A percentile compares a stretch with the other conserved stretches of the same genome.
phyloP scores from a whole-genome alignment of 768 basidiomycete species.

The Phylloporus scabripes region DNA sequence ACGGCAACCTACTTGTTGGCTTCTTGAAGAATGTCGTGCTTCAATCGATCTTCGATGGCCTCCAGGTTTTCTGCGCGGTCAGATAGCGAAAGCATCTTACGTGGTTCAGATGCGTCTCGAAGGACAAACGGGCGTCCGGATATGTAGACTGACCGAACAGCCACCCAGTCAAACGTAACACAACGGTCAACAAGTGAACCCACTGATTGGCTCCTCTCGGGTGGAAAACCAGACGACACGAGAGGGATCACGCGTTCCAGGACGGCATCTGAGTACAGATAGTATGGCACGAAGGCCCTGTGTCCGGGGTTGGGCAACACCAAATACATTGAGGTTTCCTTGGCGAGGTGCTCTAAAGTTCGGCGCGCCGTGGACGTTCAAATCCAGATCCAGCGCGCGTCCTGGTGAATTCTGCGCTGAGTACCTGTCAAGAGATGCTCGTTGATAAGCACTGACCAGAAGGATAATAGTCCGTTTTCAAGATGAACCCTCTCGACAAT shows the following conservation, averaged over 20 bases:
- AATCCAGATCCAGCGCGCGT: constrained; percentile 83
- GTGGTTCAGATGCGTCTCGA: constrained; percentile 79
- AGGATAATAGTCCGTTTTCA: constrained; percentile 91
- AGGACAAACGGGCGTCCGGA: constrained; percentile 91
- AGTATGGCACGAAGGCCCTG: constrained; percentile 89
- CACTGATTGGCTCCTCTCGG: constrained; percentile 91
- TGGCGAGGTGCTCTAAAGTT: constrained; percentile 86
- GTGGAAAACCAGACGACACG: constrained; percentile 96
- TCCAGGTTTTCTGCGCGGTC: constrained; percentile 95
- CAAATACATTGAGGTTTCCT: constrained; percentile 84
- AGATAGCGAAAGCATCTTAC: constrained; percentile 71
- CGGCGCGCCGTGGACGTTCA: constrained; percentile 91
- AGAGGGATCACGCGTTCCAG: constrained; percentile 54
- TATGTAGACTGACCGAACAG: constrained; percentile 56
- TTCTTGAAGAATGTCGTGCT: constrained; percentile 88
- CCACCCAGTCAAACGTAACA: not conserved
- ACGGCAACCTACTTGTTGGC: constrained; percentile 47
- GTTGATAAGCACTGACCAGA: constrained; percentile 44
- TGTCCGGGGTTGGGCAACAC: constrained; percentile 91
- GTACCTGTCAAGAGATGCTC: not conserved
- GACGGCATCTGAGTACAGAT: constrained; percentile 73
- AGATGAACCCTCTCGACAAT: constrained; percentile 80
- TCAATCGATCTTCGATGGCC: constrained; percentile 83
- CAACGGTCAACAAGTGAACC: constrained; percentile 21
- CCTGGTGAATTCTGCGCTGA: constrained; percentile 39